A percentile compares a stretch with the other conserved stretches of the same genome.
Conservation (phyloP, 495 filamentous ascomycete species). For the Aspergillus incahuasiensis region DNA sequence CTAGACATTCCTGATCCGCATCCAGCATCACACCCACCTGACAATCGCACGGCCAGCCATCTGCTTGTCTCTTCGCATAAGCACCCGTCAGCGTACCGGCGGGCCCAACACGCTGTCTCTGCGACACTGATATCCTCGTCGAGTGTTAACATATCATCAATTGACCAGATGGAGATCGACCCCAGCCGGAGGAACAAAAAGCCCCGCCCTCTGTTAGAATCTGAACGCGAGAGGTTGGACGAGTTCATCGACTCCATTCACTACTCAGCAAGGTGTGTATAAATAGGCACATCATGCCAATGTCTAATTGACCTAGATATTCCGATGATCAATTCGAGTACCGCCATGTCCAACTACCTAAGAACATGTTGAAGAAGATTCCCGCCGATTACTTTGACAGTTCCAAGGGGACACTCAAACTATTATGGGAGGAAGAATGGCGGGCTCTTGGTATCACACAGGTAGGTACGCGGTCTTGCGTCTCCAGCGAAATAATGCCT, state of each 20-base stretch:
- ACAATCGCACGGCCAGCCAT: no score
- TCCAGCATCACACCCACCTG: no score
- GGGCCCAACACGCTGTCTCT: no score
- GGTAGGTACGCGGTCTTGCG: conserved; percentile 61
- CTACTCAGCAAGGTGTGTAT: conserved; percentile 77
- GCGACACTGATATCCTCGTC: background rate
- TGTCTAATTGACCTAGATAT: conserved; percentile 51
- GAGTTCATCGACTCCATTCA: conserved; percentile 91
- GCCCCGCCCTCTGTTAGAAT: conserved; percentile 73
- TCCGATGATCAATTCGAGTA: conserved; percentile 87
- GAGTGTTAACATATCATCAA: background rate
- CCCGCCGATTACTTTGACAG: conserved; percentile 93
- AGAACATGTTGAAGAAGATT: conserved; percentile 95
- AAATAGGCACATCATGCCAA: background rate
- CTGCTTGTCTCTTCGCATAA: no score
- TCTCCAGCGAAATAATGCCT: background rate
- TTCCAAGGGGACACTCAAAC: conserved; percentile 84
- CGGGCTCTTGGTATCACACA: conserved; percentile 93
- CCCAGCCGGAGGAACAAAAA: conserved; percentile 74
- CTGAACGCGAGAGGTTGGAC: conserved; percentile 75
- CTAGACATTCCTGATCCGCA: no score
- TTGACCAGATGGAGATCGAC: conserved; percentile 63
- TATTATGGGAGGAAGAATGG: conserved; percentile 99
- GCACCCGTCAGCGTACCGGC: no score
- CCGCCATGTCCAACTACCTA: conserved; percentile 94